Conservation (phyloP, 331 rosid species). For the Dryas integrifolia region DNA sequence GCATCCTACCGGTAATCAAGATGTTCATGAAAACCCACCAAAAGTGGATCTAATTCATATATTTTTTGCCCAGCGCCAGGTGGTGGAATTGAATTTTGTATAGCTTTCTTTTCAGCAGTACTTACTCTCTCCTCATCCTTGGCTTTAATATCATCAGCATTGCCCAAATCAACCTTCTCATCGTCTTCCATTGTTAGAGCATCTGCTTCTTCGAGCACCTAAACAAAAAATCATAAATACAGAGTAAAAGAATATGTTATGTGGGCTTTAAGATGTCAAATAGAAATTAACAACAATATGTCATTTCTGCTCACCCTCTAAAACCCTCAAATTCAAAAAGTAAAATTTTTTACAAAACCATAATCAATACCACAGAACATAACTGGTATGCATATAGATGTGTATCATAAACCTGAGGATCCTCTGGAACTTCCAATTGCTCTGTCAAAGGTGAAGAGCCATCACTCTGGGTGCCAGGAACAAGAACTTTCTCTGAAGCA, state of each 20-base stretch:
- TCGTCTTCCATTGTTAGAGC: constrained; percentile 39
- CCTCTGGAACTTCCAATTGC: constrained; percentile 48
- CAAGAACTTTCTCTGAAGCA: constrained; percentile 62
- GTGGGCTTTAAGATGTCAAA: constrained; percentile 10
- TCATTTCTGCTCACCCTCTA: constrained; percentile 3
- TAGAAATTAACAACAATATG: not conserved
- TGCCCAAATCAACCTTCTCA: constrained; percentile 32
- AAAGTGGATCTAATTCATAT: constrained; percentile 66
- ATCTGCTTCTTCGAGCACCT: constrained; percentile 39
- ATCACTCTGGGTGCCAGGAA: constrained; percentile 58
- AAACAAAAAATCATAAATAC: constrained; percentile 18
- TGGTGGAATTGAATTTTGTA: constrained; percentile 50
- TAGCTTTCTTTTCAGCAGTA: constrained; percentile 28
- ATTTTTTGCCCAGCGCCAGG: constrained; percentile 80
- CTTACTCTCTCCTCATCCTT: constrained; percentile 35
- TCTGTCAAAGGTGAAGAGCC: constrained; percentile 48
- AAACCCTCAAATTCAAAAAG: not conserved
- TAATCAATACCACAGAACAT: not conserved
- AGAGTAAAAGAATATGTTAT: not conserved
- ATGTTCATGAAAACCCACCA: constrained; percentile 46
- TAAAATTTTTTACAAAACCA: not conserved
- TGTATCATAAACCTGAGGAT: constrained; percentile 51
- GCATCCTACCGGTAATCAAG: constrained; percentile 68
- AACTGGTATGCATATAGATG: not conserved
- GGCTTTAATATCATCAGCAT: constrained; percentile 28